These are phyloP conservation scores for Aspergillus fumigatiaffinis DNA, from an alignment of 2,329 filamentous ascomycete species.

Conservation along the genomic window DNA sequence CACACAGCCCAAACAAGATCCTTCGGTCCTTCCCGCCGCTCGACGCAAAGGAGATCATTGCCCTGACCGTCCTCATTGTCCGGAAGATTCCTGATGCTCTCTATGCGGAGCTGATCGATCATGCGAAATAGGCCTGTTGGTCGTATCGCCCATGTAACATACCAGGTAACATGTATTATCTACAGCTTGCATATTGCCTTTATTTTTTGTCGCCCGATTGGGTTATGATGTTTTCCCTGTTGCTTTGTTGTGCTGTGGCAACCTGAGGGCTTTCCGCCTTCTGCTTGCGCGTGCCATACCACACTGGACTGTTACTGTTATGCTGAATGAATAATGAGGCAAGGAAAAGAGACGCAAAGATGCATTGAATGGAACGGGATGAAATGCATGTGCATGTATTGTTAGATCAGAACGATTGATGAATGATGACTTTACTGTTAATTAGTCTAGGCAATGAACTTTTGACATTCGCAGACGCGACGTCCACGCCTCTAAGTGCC, in stretches of 20 bases:
- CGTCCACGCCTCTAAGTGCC: background rate
- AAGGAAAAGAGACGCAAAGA: background rate
- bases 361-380: background rate
- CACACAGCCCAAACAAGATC: constrained; percentile 77
- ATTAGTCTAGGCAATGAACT: background rate
- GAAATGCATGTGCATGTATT: background rate
- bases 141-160: background rate
- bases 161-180: constrained; percentile 4
- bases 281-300: background rate
- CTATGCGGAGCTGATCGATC: constrained; percentile 82
- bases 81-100: constrained; percentile 86
- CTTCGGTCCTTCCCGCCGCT: constrained; percentile 82
- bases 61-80: constrained; percentile 78
- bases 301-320: background rate
- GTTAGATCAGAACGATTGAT: constrained; percentile 6
- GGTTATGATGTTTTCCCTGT: background rate
- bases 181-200: constrained; percentile 1
- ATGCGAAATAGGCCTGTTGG: constrained; percentile 55
- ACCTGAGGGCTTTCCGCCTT: background rate
- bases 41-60: constrained; percentile 78
- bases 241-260: background rate
- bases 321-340: background rate
- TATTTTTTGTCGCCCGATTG: background rate
- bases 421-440: constrained; percentile 7
- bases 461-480: background rate